Base-by-base conservation (phyloP, 306 rosid genomes). In the Sicyos edulis region DNA sequence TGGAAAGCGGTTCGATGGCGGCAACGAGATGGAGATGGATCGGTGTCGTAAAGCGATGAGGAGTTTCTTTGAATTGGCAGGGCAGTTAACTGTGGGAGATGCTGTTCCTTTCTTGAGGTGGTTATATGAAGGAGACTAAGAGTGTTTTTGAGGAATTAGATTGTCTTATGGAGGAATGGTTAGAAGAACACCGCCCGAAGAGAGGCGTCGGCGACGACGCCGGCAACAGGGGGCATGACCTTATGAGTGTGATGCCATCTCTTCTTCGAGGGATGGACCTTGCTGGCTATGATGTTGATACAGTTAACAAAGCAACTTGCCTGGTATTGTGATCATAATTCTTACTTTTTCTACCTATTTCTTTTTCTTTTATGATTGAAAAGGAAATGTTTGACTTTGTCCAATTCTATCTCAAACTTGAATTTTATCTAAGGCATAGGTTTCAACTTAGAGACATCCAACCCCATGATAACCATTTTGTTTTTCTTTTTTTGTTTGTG, bases 181-280 rank as follows among this genome's bases (percentile, higher is more conserved):
- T 84, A 8, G 84, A 81, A 52, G 89, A 88, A 71, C 89, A 86
- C 63, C 59, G 61, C 6, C 59, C 12, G 50, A 71, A 71, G 29
- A 17, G 29, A 10, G 51, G 15, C 34, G 52, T 47, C 21, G 74
- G 16, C 5, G 37, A 32, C 37, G 51, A 8, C 34, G 52, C 49
- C 21, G 74, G 24, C 10, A 4, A 32, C 37, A 5, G 37, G 37
- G 37, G 4, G 37, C 37, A 32, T 32, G 37, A 32, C 37, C 81
- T 88, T 73, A 81, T 88, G 62, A 83, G 76, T 47, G 76, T 75
- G 1, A 52, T 85, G 85, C 19, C 79, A 5, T 54, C 62, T 0
- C 45, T 52, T 0, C 78, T 85, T 24, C 19, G 81, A 1, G 70
- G 68, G 7, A 56, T 21, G 19, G 82, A 76, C 17, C 70, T 81